Evolutionary conservation across 805 yeast species (phyloP), one percentile per base, ranked within the genome.

Genomic region (Candida tammaniensis): DNA sequence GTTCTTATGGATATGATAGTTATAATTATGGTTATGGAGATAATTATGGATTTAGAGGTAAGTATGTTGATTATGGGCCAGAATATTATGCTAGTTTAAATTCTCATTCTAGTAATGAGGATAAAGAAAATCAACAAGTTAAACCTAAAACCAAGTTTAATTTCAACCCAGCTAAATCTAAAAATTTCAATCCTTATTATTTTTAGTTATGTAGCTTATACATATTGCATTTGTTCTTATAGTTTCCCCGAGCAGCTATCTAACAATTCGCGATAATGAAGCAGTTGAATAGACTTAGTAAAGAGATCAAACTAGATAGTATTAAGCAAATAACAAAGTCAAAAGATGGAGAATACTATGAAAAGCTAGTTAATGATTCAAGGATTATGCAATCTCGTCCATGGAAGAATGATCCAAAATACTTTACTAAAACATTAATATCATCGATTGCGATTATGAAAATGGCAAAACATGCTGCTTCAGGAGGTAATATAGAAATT

Each of bases 401-500:
- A 4, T 80, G 86, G 87, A 61, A 59, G 26, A 51, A 51, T 9
- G 74, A 82, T 46, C 72, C 79, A 1, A 68, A 73, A 29, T 82
- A 78, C 48, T 85, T 85, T 54, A 70, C 68, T 31, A 71, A 71
- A 8, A 81, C 74, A 5, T 72, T 75, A 40, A 70, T 88, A 1
- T 83, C 95, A 2, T 68, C 86, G 1, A 54, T 84, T 19, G 94
- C 95, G 0, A 54, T 84, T 27, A 55, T 75, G 39, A 86, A 86
- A 51, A 87, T 88, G 84, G 57, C 83, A 2, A 64, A 76, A 10
- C 96, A 88, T 58, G 89, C 96, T 1, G 65, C 82, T 16, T 65
- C 80, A 1, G 97, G 97, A 4, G 95, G 95, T 1, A 64, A 82
- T 7, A 82, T 86, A 24, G 98, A 91, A 55, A 78, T 93, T 5